Evolutionary conservation across 179 eudicot genomes (phyloP), one percentile per base, ranked within the genome.

Genomic region (Patellifolia procumbens): DNA sequence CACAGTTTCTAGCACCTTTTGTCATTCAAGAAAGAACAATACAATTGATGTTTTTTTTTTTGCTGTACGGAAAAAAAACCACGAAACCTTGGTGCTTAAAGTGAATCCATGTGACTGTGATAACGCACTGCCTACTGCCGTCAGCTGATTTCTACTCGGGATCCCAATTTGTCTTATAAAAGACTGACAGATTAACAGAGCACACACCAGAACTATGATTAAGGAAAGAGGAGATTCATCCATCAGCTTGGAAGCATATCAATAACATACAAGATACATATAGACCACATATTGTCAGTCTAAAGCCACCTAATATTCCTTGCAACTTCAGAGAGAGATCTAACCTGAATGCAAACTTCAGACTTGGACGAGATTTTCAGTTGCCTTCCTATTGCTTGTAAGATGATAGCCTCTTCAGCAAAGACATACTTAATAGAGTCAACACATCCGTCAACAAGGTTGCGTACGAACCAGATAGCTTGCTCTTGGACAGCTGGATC

Each of bases 401-500:
- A 82, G 79, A 95, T 39, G 72, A 81, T 83, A 78, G 83, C 88
- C 71, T 90, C 92, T 79, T 90, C 99, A 60, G 66, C 61, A 55
- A 95, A 90, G 45, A 90, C 80, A 82, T 86, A 85, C 39, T 88
- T 89, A 31, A 91, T 85, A 77, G 89, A 88, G 31, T 90, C 92
- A 42, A 79, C 58, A 81, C 83, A 70, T 49, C 98, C 99, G 81
- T 91, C 95, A 70, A 91, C 92, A 68, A 95, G 90, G 83, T 93
- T 93, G 58, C 98, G 84, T 49, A 90, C 84, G 73, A 95, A 83
- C 67, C 89, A 91, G 75, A 95, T 82, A 77, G 97, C 93, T 87
- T 93, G 99, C 86, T 89, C 97, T 86, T 95, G 99, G 73, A 95
- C 96, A 70, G 89, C 82, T 37, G 96, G 87, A 84, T 91, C 97